Conservation (phyloP, 2,329 filamentous ascomycete genomes). For the Aureobasidium sp. region DNA sequence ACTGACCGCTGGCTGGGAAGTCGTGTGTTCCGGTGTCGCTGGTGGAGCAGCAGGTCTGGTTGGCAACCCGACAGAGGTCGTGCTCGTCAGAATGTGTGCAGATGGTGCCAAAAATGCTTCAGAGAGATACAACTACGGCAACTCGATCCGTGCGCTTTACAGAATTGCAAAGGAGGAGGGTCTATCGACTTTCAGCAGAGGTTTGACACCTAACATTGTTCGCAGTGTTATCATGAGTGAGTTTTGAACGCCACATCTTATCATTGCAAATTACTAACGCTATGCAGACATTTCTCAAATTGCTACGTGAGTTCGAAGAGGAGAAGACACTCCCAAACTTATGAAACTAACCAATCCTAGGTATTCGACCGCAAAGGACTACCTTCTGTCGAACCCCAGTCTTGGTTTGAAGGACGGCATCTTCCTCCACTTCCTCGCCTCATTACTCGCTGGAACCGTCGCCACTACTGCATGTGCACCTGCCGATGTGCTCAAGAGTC, state of each 20-base stretch:
- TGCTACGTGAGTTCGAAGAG: background rate
- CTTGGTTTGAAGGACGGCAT: constrained; percentile 8
- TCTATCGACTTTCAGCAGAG: constrained; percentile 11
- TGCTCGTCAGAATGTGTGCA: constrained; percentile 13
- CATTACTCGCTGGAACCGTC: constrained; percentile 10
- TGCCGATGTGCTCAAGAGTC: constrained; percentile 5
- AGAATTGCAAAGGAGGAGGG: constrained; percentile 13
- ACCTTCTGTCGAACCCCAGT: background rate
- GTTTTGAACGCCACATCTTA: background rate
- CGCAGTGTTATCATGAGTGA: constrained; percentile 15
- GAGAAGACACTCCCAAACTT: no score
- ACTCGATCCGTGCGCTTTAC: constrained; percentile 6
- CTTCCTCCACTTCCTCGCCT: constrained; percentile 12
- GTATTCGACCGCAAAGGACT: constrained; percentile 12
- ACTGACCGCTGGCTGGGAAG: constrained; percentile 11
- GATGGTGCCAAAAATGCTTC: constrained; percentile 4
- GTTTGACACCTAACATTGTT: constrained; percentile 10
- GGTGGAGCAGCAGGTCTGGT: constrained; percentile 10
- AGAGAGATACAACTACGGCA: constrained; percentile 12
- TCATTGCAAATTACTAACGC: background rate
- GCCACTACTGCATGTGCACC: constrained; percentile 11
- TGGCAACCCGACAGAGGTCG: constrained; percentile 11
- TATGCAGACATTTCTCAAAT: constrained; percentile 10
- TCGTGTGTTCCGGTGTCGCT: constrained; percentile 10
- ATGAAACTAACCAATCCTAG: background rate